Evolutionary conservation across 2,329 filamentous ascomycete genomes (phyloP).

Genomic region (Colletotrichum higginsianum): DNA sequence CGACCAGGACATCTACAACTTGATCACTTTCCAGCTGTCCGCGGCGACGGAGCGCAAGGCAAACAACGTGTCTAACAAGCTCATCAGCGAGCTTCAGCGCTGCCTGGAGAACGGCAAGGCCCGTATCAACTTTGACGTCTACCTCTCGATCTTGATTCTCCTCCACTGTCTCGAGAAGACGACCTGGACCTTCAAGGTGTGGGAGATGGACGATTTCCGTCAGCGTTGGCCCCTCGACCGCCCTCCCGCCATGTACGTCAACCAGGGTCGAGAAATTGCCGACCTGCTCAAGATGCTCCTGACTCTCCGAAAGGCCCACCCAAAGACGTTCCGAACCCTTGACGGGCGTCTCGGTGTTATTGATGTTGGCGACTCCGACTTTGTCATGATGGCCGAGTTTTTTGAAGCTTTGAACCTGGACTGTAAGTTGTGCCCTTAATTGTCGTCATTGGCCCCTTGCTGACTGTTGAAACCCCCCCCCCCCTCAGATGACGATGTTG

Average conservation of each 20-base stretch:
- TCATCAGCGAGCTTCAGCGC: constrained; percentile 74
- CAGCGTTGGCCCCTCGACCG: constrained; percentile 73
- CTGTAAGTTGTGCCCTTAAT: constrained; percentile 61
- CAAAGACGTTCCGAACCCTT: constrained; percentile 62
- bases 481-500: constrained; percentile 46
- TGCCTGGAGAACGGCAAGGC: constrained; percentile 73
- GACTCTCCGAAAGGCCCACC: constrained; percentile 72
- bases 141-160: constrained; percentile 73
- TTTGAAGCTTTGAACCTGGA: constrained; percentile 71
- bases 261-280: constrained; percentile 72
- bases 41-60: constrained; percentile 76
- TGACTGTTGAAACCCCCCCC: constrained; percentile 3
- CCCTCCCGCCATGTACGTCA: constrained; percentile 69
- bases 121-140: constrained; percentile 73
- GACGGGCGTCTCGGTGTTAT: constrained; percentile 64
- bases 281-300: constrained; percentile 74
- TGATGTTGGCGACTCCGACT: constrained; percentile 61
- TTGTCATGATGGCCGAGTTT: constrained; percentile 59
- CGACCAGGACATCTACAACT: constrained; percentile 71
- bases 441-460: neutral
- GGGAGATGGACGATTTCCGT: constrained; percentile 74
- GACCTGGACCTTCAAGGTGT: constrained; percentile 78
- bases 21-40: constrained; percentile 75
- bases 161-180: constrained; percentile 78
- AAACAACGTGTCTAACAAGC: constrained; percentile 69